These are phyloP conservation scores for Mycena maculata DNA, from an alignment of 768 basidiomycete genomes.

Conservation along the genomic window DNA sequence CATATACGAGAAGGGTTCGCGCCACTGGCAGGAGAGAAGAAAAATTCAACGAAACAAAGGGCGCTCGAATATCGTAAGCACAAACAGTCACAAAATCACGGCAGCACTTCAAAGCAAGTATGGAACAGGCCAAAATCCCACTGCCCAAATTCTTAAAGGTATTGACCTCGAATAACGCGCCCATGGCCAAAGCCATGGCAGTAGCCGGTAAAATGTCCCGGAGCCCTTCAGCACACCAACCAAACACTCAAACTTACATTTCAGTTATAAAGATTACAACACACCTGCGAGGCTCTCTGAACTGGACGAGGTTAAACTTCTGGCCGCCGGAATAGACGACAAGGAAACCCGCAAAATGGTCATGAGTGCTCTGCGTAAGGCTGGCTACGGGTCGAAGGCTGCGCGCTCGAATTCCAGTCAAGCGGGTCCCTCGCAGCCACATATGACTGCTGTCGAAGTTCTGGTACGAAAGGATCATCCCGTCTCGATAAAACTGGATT, in stretches of 20 bases:
- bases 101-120: too few species aligned
- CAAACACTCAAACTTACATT: slow-evolving; percentile 10
- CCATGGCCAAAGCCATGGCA: slow-evolving; percentile 75
- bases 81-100: too few species aligned
- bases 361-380: slow-evolving; percentile 69
- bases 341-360: slow-evolving; percentile 74
- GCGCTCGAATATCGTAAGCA: too few species aligned
- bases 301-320: slow-evolving; percentile 71
- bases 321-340: slow-evolving; percentile 65
- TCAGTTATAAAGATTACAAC: slow-evolving; percentile 78
- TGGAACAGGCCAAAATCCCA: slow-evolving; percentile 59
- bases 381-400: slow-evolving; percentile 62
- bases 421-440: slow-evolving; percentile 31
- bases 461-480: slow-evolving; percentile 12
- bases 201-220: slow-evolving; percentile 76
- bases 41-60: too few species aligned
- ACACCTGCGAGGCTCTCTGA: slow-evolving; percentile 67
- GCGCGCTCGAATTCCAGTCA: slow-evolving; percentile 37
- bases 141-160: slow-evolving; percentile 76
- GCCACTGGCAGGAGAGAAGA: too few species aligned
- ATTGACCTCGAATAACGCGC: slow-evolving; percentile 66
- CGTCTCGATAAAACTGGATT: neutral
- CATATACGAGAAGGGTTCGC: slow-evolving; percentile 24
- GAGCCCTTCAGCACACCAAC: neutral
- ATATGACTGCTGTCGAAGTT: slow-evolving; percentile 32